These are phyloP conservation scores for Fusarium irregulare DNA, from an alignment of 2,329 filamentous ascomycete species.

Conservation along the genomic window DNA sequence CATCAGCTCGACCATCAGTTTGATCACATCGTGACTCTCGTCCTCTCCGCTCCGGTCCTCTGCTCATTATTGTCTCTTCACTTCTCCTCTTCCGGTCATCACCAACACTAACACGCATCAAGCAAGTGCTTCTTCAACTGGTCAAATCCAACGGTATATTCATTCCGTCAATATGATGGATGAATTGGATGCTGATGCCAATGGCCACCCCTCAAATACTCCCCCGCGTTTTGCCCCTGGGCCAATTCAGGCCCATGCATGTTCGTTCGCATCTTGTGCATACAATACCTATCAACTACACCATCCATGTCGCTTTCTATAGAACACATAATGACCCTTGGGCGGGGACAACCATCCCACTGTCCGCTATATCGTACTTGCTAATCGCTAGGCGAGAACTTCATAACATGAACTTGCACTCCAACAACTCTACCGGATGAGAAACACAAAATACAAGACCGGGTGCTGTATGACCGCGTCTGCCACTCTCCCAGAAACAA, in stretches of 20 bases:
- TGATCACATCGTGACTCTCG: conserved; percentile 37
- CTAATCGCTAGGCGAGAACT: conserved; percentile 6
- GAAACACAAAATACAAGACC: conserved; percentile 18
- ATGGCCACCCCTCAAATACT: conserved; percentile 20
- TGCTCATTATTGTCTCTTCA: conserved; percentile 23
- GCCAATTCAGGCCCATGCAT: conserved; percentile 3
- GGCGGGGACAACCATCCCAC: conserved; percentile 8
- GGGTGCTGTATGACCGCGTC: conserved; percentile 31
- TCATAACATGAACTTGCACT: conserved; percentile 1
- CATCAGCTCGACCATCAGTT: conserved; percentile 4
- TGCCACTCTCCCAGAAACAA: conserved; percentile 27
- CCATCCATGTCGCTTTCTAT: conserved; percentile 29
- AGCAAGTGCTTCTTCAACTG: conserved; percentile 29
- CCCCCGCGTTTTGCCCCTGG: conserved; percentile 36
- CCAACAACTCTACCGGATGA: conserved; percentile 1
- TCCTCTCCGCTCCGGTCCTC: conserved; percentile 21
- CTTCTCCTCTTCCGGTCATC: conserved; percentile 20
- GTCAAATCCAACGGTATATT: conserved; percentile 31
- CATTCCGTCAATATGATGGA: conserved; percentile 14
- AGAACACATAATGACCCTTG: conserved; percentile 18
- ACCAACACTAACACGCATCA: conserved; percentile 25
- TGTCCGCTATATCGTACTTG: conserved; percentile 4
- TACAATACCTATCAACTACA: conserved; percentile 3
- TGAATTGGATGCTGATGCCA: background rate
- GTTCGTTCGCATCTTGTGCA: conserved; percentile 6